Percentiles rank a stretch among this genome's conserved stretches.
Evolutionary conservation across 164 flowering plant species (phyloP).

Genomic region (Vitis labrusca): DNA sequence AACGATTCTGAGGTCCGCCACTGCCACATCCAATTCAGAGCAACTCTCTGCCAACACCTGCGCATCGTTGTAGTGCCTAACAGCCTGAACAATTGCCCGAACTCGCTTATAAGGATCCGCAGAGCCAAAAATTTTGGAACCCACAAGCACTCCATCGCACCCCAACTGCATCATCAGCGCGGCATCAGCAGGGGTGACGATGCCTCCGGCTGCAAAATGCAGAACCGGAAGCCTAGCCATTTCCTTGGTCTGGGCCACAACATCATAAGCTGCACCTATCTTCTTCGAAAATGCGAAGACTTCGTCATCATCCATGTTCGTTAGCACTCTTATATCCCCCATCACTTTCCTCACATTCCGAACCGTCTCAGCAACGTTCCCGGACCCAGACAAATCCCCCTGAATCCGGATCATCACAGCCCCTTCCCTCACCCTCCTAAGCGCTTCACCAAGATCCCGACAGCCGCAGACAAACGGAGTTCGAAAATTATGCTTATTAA

Average conservation of each 20-base stretch:
- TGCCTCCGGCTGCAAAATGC: slow-evolving; percentile 74
- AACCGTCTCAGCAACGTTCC: slow-evolving; percentile 49
- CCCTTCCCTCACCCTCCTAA: slow-evolving; percentile 77
- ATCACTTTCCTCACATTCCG: slow-evolving; percentile 59
- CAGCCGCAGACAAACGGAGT: slow-evolving; percentile 70
- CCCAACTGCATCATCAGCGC: slow-evolving; percentile 85
- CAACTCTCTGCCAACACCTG: slow-evolving; percentile 45
- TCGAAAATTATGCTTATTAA: slow-evolving; percentile 75
- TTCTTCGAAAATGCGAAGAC: slow-evolving; percentile 62
- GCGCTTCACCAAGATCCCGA: slow-evolving; percentile 61
- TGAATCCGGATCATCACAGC: slow-evolving; percentile 67
- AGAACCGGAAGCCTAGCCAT: slow-evolving; percentile 72
- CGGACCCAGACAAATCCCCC: slow-evolving; percentile 42
- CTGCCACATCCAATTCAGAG: slow-evolving; percentile 40
- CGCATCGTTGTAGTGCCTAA: slow-evolving; percentile 65
- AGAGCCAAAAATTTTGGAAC: slow-evolving; percentile 44
- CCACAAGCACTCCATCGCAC: slow-evolving; percentile 72
- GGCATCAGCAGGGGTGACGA: slow-evolving; percentile 74
- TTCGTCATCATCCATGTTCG: slow-evolving; percentile 76
- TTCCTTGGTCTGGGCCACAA: slow-evolving; percentile 64
- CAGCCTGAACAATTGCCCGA: slow-evolving; percentile 63
- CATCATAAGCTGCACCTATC: slow-evolving; percentile 66
- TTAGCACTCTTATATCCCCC: slow-evolving; percentile 52
- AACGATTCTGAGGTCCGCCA: slow-evolving; percentile 39
- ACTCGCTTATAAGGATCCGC: slow-evolving; percentile 47